Conservation (phyloP, 768 basidiomycete genomes). For the Astraeus odoratus region DNA sequence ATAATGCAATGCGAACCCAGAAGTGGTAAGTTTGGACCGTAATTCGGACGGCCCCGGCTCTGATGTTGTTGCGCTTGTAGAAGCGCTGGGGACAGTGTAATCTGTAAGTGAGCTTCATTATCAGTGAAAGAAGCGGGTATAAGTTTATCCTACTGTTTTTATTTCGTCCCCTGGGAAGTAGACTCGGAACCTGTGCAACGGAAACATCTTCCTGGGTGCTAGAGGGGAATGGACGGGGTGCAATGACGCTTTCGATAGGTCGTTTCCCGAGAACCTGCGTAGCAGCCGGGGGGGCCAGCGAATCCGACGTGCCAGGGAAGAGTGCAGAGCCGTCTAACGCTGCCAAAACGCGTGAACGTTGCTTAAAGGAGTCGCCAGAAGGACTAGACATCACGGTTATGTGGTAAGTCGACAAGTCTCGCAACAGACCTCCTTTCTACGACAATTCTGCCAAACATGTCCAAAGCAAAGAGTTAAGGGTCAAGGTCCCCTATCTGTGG, state of each 20-base stretch:
- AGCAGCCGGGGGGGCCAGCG: not conserved
- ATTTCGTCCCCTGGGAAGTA: not conserved
- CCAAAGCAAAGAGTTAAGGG: no score
- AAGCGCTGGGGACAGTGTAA: no score
- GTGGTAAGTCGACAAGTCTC: not conserved
- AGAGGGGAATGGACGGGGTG: not conserved
- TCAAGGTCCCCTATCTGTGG: no score
- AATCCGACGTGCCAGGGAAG: not conserved
- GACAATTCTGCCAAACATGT: not conserved
- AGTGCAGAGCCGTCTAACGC: constrained; percentile 6
- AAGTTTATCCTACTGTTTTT: not conserved
- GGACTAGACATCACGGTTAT: constrained; percentile 2
- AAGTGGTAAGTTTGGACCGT: constrained; percentile 2
- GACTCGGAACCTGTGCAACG: not conserved
- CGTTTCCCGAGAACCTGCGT: constrained; percentile 6
- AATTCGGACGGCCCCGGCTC: not conserved
- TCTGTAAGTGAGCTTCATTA: not conserved
- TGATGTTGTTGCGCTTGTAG: not conserved
- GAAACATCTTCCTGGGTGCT: not conserved
- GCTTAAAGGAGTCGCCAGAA: not conserved
- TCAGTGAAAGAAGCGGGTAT: no score
- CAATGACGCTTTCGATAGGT: not conserved
- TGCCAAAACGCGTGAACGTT: constrained; percentile 9
- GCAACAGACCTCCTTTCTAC: no score
- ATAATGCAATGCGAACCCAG: constrained; percentile 41